Percentiles rank a stretch among this genome's conserved stretches.
phyloP scores from a whole-genome alignment of 495 filamentous ascomycete genomes.

The Daldinia childiae region DNA sequence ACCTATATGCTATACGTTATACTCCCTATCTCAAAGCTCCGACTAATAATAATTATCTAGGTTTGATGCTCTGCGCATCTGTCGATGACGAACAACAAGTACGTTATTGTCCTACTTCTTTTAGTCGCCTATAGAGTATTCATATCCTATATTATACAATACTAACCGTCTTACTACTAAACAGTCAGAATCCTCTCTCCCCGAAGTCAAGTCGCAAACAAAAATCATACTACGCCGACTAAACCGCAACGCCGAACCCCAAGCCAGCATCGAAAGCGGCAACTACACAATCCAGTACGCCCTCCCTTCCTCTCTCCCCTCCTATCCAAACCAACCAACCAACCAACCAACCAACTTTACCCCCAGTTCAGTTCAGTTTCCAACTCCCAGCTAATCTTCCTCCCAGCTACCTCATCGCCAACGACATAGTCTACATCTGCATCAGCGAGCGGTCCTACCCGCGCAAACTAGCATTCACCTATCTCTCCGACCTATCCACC shows the following conservation, averaged over 20 bases:
- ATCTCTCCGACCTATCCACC: slow-evolving; percentile 87
- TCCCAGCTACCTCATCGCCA: slow-evolving; percentile 81
- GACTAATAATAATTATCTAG: slow-evolving; percentile 56
- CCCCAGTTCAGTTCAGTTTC: neutral
- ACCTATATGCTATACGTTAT: neutral
- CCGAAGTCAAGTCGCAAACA: slow-evolving; percentile 88
- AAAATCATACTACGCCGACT: slow-evolving; percentile 90
- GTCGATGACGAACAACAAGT: slow-evolving; percentile 91
- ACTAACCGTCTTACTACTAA: neutral
- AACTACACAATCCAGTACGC: slow-evolving; percentile 87
- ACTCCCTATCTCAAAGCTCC: neutral
- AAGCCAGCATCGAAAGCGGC: slow-evolving; percentile 88
- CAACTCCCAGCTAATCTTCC: neutral
- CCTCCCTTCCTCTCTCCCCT: slow-evolving; percentile 10
- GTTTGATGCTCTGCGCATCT: slow-evolving; percentile 92
- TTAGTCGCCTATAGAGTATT: neutral
- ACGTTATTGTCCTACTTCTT: slow-evolving; percentile 12
- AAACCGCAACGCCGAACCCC: slow-evolving; percentile 84
- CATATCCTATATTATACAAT: neutral
- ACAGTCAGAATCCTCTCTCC: slow-evolving; percentile 74
- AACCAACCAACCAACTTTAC: slow-evolving; percentile 39
- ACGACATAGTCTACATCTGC: slow-evolving; percentile 86
- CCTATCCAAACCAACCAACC: slow-evolving; percentile 44
- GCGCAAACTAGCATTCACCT: slow-evolving; percentile 98
- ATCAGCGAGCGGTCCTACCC: slow-evolving; percentile 95